Conservation (phyloP, 1,284 basidiomycete genomes). For the Rugosomyces carneus region DNA sequence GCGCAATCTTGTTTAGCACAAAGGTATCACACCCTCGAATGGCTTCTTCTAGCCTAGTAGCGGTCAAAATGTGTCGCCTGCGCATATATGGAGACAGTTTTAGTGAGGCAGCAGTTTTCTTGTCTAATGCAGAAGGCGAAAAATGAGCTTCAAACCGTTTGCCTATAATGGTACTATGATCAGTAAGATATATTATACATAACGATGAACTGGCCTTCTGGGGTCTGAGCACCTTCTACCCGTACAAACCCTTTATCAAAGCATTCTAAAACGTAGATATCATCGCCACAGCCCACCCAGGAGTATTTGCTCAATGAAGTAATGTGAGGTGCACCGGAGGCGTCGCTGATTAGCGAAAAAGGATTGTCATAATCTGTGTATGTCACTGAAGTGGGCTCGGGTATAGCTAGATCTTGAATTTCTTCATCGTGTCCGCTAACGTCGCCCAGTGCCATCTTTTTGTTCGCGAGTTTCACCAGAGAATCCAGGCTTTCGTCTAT, state of each 20-base stretch:
- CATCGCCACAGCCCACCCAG: slow-evolving; percentile 81
- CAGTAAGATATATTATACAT: slow-evolving; percentile 2
- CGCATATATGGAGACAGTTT: slow-evolving; percentile 51
- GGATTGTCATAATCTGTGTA: slow-evolving; percentile 83
- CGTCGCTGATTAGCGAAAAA: slow-evolving; percentile 52
- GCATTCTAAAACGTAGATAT: slow-evolving; percentile 75
- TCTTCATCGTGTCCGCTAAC: neutral
- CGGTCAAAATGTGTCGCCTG: slow-evolving; percentile 48
- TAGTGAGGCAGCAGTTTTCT: slow-evolving; percentile 36
- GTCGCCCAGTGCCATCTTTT: slow-evolving; percentile 18
- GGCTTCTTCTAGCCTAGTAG: slow-evolving; percentile 48
- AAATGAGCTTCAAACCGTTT: slow-evolving; percentile 42
- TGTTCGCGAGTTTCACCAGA: slow-evolving; percentile 37
- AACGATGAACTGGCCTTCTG: slow-evolving; percentile 28
- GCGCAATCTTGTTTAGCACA: slow-evolving; percentile 46
- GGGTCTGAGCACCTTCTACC: slow-evolving; percentile 44
- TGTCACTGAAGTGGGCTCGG: slow-evolving; percentile 60
- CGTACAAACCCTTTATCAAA: slow-evolving; percentile 71
- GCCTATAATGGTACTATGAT: slow-evolving; percentile 19
- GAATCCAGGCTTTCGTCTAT: slow-evolving; percentile 47
- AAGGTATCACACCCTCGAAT: slow-evolving; percentile 69
- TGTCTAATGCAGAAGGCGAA: slow-evolving; percentile 47
- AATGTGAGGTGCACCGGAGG: slow-evolving; percentile 51
- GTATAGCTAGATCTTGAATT: slow-evolving; percentile 27
- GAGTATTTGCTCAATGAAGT: slow-evolving; percentile 44